Base-by-base conservation (phyloP, 768 basidiomycete genomes). In the Pilatotrama ljubarskyi region DNA sequence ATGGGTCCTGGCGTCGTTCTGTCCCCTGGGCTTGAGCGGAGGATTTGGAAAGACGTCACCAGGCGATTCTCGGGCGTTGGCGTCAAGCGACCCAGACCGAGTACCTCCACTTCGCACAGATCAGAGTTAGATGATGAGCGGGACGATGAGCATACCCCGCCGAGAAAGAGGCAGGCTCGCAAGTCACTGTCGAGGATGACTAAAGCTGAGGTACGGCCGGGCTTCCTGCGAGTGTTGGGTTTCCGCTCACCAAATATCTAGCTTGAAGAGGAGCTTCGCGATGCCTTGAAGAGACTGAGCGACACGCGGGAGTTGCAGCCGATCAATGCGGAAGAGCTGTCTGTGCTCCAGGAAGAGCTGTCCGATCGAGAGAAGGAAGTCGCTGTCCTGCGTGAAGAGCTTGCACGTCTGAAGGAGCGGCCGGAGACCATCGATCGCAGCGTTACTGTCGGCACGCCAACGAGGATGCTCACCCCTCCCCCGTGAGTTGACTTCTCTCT, bases 31-130 rank as follows among this genome's bases (percentile, higher is more conserved):
- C 64, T 76, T 55, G 74, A 78, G 46, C 77, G 74, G 24, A 55
- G 68, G 24, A 62, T 82, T 5, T 78, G 75, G 76, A 78, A 76
- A 56, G 68, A 73, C 48, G 71, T 82, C 18, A 68, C 73, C 18
- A 69, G 72, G 35, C 46, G 64, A 17, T 59, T 68, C 14, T 61
- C 65, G 1, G 65, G 64, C 24, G 63, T 66, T 7, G 69, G 73
- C 11, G 48, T 62, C 7, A 75, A 73, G 52, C 71, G 71, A 9
- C 43, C 51, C 22, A 60, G 46, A 24, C 53, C 58, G 15, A 54
- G 58, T 18, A 47, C 51, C 5, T 41, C 49, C 8, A 51, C 40
- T 20, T 43, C 29, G 9, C 36, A 25, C 11, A 22, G 44, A 5
- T 26, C 42, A 1, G 57, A 42, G 7, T 49, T 37, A 9, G 61